A percentile compares a stretch with the other conserved stretches of the same genome.
phyloP scores from a whole-genome alignment of 1,284 basidiomycete species.

The Naganishia cerealis region DNA sequence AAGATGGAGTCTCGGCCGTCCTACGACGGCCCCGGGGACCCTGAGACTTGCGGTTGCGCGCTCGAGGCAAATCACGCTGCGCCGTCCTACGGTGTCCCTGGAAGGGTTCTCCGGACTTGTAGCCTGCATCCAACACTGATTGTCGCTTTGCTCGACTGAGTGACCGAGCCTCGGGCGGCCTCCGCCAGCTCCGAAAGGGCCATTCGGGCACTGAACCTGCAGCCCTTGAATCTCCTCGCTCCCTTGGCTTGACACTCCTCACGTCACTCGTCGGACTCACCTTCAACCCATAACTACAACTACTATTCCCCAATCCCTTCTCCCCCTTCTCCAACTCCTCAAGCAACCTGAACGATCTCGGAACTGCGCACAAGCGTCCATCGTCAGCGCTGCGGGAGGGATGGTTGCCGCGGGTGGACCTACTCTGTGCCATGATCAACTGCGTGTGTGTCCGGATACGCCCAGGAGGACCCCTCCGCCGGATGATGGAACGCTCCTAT shows the following conservation, averaged over 20 bases:
- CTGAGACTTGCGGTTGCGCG: neutral
- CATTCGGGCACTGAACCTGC: neutral
- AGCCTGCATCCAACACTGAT: neutral
- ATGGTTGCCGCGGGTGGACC: constrained; percentile 26
- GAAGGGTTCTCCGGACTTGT: neutral
- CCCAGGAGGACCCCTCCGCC: too few species aligned
- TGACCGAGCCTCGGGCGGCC: too few species aligned
- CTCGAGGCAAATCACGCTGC: neutral
- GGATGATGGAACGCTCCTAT: too few species aligned
- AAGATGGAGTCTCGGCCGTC: neutral
- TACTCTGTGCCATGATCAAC: constrained; percentile 64
- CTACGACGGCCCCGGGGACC: neutral
- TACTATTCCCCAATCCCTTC: constrained; percentile 97
- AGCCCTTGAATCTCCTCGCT: neutral
- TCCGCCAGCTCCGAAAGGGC: neutral
- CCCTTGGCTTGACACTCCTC: neutral
- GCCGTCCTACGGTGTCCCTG: neutral
- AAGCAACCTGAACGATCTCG: constrained; percentile 90
- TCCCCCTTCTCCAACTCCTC: constrained; percentile 99
- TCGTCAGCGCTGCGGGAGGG: constrained; percentile 6
- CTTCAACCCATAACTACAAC: constrained; percentile 90
- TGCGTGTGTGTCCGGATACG: neutral
- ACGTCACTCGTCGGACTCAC: constrained; percentile 38
- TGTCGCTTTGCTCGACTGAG: neutral
- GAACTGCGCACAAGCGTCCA: constrained; percentile 62